Base-by-base conservation (phyloP, 352 stramenopile genomes). In the Paralagenidium karlingii region DNA sequence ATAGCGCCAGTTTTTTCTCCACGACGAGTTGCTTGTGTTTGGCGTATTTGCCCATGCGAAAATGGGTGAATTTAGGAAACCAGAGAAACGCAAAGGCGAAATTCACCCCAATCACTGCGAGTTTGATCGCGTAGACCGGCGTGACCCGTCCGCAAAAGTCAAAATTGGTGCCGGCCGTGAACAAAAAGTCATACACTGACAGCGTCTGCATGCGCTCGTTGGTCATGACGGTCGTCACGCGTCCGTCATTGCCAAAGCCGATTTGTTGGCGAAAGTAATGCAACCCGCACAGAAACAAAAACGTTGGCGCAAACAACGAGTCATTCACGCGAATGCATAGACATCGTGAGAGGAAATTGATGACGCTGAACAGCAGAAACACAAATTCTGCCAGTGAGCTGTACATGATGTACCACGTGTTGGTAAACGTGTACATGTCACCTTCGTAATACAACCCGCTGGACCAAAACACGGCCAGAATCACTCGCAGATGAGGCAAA, bases 371-470 rank as follows among this genome's bases (percentile, higher is more conserved):
- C 31, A 53, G 57, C 3, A 76, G 38, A 1, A 75, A 45, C 8
- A 59, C 37, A 6, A 60, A 43, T 45, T 75, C 66, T 8, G 33
- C 40, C 19, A 77, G 50, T 2, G 46, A 44, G 0, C 58, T 60
- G 32, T 75, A 80, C 11, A 77, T 55, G n/a, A 58, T 50, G 36
- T 64, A 73, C 55, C 60, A 73, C 4, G 54, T 50, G 24, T 77
- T 58, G 9, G 53, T 58, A 9, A 81, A 47, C 20, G 43, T 53
- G 9, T 34, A 40, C 28, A 77, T 60, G 12, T 70, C 50, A 5
- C 63, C 67, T 25, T 81, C 58, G 26, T 75, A 78, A 33, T 47
- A 21, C 27, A 52, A 71, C 0, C 60, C 67, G 16, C 53, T 43
- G 3, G 51, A 60, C 43, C 43, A 75, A 30, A 76, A 76, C 3